Percentiles rank a stretch among this genome's conserved stretches.
Evolutionary conservation across 179 eudicot genomes (phyloP).

Genomic region (Pouteria campechiana): DNA sequence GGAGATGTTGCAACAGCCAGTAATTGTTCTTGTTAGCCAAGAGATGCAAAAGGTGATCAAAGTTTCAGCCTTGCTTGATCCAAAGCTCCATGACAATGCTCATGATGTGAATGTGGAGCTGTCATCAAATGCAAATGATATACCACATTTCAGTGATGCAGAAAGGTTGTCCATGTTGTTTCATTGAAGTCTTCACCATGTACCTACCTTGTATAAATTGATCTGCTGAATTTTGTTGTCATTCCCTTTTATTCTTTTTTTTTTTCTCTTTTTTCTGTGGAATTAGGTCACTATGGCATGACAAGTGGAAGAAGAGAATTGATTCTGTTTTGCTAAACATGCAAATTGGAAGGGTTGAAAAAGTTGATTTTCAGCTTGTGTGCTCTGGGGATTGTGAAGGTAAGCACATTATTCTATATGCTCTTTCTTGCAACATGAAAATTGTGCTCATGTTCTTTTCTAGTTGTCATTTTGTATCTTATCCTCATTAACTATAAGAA

Average conservation of each 20-base stretch:
- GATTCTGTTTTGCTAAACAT: slow-evolving; percentile 20
- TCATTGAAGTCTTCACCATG: too few species aligned
- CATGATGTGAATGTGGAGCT: slow-evolving; percentile 22
- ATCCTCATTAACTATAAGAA: neutral
- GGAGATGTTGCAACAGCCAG: slow-evolving; percentile 79
- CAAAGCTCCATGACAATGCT: slow-evolving; percentile 15
- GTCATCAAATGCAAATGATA: slow-evolving; percentile 29
- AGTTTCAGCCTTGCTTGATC: slow-evolving; percentile 8
- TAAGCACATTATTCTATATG: neutral
- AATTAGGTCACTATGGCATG: slow-evolving; percentile 51
- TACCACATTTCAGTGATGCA: slow-evolving; percentile 19
- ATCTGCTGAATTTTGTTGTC: neutral
- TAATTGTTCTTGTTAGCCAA: slow-evolving; percentile 47
- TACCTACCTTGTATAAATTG: too few species aligned
- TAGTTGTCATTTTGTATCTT: neutral
- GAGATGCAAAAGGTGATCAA: slow-evolving; percentile 28
- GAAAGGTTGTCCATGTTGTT: slow-evolving; percentile 31
- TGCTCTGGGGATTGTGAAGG: slow-evolving; percentile 17
- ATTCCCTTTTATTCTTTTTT: neutral
- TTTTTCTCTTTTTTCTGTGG: slow-evolving; percentile 1
- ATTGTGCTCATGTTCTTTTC: neutral
- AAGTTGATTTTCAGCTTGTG: slow-evolving; percentile 8
- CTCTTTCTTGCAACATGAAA: too few species aligned
- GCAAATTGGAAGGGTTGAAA: slow-evolving; percentile 10
- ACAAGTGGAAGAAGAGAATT: slow-evolving; percentile 41